Evolutionary conservation across 1,139 yeast genomes (phyloP).

Genomic region (Hanseniaspora gamundiae): DNA sequence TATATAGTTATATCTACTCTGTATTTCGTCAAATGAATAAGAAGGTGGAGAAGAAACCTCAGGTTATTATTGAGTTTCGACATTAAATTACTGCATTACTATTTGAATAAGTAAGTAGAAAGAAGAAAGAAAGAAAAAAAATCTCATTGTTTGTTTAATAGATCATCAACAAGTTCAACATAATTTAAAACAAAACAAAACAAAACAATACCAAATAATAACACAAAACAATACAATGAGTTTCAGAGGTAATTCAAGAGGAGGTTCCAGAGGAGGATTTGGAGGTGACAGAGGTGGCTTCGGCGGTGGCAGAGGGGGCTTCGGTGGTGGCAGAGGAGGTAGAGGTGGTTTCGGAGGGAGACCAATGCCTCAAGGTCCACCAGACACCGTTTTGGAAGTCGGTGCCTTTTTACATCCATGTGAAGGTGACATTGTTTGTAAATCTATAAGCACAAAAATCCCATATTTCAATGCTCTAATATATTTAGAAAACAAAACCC

Average conservation of each 20-base stretch:
- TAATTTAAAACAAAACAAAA: neutral
- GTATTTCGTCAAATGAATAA: no score
- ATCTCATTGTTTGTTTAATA: no score
- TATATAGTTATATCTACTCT: no score
- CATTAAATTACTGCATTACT: no score
- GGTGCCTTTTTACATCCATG: conserved; percentile 86
- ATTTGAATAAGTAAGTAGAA: no score
- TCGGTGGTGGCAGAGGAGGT: conserved; percentile 45
- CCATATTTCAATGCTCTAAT: conserved; percentile 99
- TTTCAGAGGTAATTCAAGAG: conserved; percentile 31
- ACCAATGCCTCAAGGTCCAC: conserved; percentile 41
- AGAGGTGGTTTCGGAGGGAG: conserved; percentile 23
- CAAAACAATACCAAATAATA: no score
- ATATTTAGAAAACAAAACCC: conserved; percentile 87
- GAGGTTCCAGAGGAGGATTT: conserved; percentile 38
- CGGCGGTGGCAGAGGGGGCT: conserved; percentile 37
- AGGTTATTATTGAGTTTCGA: no score
- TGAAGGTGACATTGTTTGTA: conserved; percentile 96
- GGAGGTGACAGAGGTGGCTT: conserved; percentile 47
- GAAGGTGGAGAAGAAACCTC: no score
- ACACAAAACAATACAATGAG: conserved; percentile 15
- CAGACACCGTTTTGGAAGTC: conserved; percentile 89
- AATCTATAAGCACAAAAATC: conserved; percentile 82
- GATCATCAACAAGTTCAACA: no score
- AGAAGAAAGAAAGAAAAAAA: no score